Conservation (phyloP, 192 early-diverging fungal species). For the Phlyctochytrium arcticum region DNA sequence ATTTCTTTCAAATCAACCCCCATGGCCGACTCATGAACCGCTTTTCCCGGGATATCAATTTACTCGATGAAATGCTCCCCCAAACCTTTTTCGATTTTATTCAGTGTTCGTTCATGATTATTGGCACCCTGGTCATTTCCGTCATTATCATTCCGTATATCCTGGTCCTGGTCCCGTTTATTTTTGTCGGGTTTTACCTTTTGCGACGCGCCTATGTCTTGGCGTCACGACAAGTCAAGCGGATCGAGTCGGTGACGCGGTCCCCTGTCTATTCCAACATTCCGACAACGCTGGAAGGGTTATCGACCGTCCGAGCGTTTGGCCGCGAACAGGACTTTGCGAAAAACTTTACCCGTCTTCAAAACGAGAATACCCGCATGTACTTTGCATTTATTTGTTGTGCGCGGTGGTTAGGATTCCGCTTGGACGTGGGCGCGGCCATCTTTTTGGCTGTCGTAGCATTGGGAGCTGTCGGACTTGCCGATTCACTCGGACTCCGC, state of each 20-base stretch:
- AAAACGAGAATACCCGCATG: conserved; percentile 58
- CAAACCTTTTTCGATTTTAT: conserved; percentile 50
- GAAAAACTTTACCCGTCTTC: conserved; percentile 41
- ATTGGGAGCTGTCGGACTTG: conserved; percentile 44
- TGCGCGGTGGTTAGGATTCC: conserved; percentile 53
- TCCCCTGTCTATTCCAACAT: conserved; percentile 59
- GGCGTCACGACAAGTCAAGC: conserved; percentile 63
- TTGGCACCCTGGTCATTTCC: conserved; percentile 58
- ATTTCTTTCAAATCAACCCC: conserved; percentile 58
- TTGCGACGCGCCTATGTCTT: conserved; percentile 51
- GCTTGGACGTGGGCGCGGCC: conserved; percentile 45
- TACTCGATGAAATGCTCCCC: conserved; percentile 59
- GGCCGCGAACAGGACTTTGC: conserved; percentile 54
- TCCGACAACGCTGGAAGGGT: conserved; percentile 63
- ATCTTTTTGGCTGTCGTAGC: conserved; percentile 45
- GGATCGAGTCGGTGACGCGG: conserved; percentile 63
- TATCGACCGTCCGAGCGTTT: conserved; percentile 67
- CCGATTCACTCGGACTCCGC: conserved; percentile 32
- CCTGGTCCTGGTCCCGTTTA: conserved; percentile 43
- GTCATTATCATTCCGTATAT: conserved; percentile 62
- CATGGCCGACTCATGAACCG: conserved; percentile 62
- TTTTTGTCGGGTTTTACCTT: conserved; percentile 44
- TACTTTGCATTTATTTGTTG: conserved; percentile 44
- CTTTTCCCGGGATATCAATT: conserved; percentile 53
- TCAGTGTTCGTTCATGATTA: conserved; percentile 60